These are phyloP conservation scores for Prosopis cineraria DNA, from an alignment of 306 rosid genomes.

Conservation along the genomic window DNA sequence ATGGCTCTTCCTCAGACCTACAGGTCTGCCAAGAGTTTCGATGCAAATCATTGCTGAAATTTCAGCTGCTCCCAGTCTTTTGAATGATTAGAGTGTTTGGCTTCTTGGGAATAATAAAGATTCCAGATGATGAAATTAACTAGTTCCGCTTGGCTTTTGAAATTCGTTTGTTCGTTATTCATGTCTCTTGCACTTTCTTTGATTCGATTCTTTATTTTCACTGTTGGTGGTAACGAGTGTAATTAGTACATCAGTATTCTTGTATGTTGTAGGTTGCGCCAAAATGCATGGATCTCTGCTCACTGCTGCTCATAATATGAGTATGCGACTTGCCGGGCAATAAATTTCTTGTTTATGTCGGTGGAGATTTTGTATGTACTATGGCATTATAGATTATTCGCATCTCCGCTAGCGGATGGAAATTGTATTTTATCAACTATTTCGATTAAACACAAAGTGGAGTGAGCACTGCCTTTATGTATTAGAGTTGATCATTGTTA, in stretches of 20 bases:
- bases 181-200: conserved; percentile 5
- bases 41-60: conserved; percentile 11
- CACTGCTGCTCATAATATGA: no score
- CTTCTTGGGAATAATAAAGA: conserved; percentile 14
- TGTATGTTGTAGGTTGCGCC: background rate
- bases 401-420: background rate
- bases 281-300: background rate
- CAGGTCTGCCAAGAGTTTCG: conserved; percentile 53
- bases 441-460: background rate
- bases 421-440: background rate
- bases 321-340: no score
- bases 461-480: background rate
- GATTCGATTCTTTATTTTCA: conserved; percentile 22
- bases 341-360: background rate
- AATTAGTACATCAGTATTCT: conserved; percentile 17
- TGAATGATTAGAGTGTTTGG: background rate
- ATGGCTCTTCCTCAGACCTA: conserved; percentile 75
- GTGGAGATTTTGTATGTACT: background rate
- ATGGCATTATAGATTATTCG: background rate
- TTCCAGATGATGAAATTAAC: background rate
- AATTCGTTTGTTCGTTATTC: conserved; percentile 35
- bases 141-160: background rate
- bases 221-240: conserved; percentile 15
- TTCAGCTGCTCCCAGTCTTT: background rate
- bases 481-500: background rate